These are phyloP conservation scores for Xylariaceae sp. DNA, from an alignment of 2,329 filamentous ascomycete species.

Conservation along the genomic window DNA sequence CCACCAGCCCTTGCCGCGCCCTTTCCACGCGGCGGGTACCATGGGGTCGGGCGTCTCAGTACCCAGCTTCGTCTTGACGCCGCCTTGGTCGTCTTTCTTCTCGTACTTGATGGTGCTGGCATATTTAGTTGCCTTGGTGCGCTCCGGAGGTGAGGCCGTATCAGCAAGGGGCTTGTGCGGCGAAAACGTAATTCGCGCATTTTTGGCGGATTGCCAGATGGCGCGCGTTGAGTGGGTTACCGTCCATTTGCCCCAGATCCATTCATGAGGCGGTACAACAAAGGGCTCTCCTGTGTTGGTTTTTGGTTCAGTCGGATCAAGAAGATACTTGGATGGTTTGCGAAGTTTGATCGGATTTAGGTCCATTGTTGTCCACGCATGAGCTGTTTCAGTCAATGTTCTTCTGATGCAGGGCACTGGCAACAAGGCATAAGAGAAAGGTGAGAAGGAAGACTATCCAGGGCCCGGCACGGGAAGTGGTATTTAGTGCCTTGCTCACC, in stretches of 20 bases:
- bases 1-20: slow-evolving; percentile 78
- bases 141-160: slow-evolving; percentile 21
- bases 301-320: slow-evolving; percentile 32
- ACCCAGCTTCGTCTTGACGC: slow-evolving; percentile 67
- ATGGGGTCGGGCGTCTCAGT: slow-evolving; percentile 58
- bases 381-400: no score
- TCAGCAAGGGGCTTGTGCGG: neutral
- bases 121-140: slow-evolving; percentile 52
- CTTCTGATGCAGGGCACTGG: no score
- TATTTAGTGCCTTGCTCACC: no score
- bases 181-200: slow-evolving; percentile 79
- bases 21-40: slow-evolving; percentile 64
- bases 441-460: no score
- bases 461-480: no score
- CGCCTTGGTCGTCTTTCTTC: slow-evolving; percentile 45
- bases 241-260: slow-evolving; percentile 70
- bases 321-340: slow-evolving; percentile 55
- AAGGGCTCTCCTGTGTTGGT: slow-evolving; percentile 36
- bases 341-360: slow-evolving; percentile 45
- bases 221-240: slow-evolving; percentile 76
- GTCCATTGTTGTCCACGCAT: no score
- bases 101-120: slow-evolving; percentile 73
- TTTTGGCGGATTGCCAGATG: slow-evolving; percentile 81
- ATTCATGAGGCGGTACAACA: slow-evolving; percentile 57
- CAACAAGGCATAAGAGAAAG: no score